Percentiles rank a stretch among this genome's conserved stretches.
These are phyloP conservation scores for Hyaloscypha finlandica DNA, from an alignment of 495 filamentous ascomycete species.

Conservation along the genomic window DNA sequence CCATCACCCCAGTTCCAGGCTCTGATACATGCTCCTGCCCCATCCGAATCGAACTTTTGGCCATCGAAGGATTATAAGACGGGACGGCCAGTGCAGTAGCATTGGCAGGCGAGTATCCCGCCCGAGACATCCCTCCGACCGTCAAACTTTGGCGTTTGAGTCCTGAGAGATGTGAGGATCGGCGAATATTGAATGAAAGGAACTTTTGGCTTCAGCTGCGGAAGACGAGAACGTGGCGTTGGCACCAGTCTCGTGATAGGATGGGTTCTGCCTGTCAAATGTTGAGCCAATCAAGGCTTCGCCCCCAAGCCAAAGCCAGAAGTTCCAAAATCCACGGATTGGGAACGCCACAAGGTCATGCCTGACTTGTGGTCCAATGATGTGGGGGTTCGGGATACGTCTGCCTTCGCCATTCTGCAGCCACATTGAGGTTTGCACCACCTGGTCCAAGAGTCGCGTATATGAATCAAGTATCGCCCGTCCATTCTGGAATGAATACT, in stretches of 20 bases:
- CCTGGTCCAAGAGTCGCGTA: neutral
- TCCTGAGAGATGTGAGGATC: too few species aligned
- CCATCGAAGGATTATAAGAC: too few species aligned
- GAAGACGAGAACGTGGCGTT: too few species aligned
- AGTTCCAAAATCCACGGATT: neutral
- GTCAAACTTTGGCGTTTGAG: too few species aligned
- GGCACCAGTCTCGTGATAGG: too few species aligned
- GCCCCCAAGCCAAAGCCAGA: neutral
- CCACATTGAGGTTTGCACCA: neutral
- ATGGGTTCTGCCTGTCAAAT: too few species aligned
- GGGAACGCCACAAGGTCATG: neutral
- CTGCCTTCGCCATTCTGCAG: neutral
- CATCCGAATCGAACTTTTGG: neutral
- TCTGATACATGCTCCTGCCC: neutral
- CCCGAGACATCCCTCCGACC: too few species aligned
- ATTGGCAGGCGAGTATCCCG: too few species aligned
- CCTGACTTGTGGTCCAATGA: neutral
- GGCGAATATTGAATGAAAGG: too few species aligned
- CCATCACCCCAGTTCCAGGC: conserved; percentile 14
- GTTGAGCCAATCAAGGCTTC: neutral
- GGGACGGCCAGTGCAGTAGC: too few species aligned
- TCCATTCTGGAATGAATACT: neutral
- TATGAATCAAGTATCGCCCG: neutral
- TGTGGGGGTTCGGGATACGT: neutral
- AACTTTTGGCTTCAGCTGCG: too few species aligned